Percentiles rank a stretch among this genome's conserved stretches.
Conservation (phyloP, 1,139 yeast species). For the Suhomyces kunorum region DNA sequence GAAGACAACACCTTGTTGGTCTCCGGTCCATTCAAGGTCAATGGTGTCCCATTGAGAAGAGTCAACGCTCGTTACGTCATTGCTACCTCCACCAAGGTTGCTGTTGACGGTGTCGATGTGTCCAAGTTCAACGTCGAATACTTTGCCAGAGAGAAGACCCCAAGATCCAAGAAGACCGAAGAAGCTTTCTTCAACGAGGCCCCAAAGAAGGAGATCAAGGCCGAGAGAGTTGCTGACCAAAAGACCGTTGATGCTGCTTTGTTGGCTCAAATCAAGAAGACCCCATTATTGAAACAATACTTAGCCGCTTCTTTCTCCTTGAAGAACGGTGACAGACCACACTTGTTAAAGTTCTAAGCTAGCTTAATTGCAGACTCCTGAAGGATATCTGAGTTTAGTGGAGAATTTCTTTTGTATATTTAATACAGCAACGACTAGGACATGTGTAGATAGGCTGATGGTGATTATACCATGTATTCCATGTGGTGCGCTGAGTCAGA, state of each 20-base stretch:
- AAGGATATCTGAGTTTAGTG: constrained; percentile 13
- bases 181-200: constrained; percentile 93
- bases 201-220: constrained; percentile 84
- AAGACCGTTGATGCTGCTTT: constrained; percentile 94
- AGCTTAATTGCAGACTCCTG: constrained; percentile 9
- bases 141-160: constrained; percentile 94
- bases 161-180: constrained; percentile 82
- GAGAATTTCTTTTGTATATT: constrained; percentile 35
- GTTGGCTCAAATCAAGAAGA: constrained; percentile 92
- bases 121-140: constrained; percentile 93
- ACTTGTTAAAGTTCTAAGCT: constrained; percentile 91
- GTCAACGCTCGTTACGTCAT: constrained; percentile 98
- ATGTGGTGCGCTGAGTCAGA: too few relatives aligned
- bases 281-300: constrained; percentile 98
- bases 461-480: too few relatives aligned
- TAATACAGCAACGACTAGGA: constrained; percentile 31
- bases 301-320: constrained; percentile 95
- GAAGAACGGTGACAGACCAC: constrained; percentile 98
- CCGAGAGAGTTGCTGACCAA: constrained; percentile 98
- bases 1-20: constrained; percentile 99
- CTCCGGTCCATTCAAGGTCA: constrained; percentile 99
- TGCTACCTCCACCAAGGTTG: constrained; percentile 95
- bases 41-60: constrained; percentile 99
- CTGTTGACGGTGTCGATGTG: constrained; percentile 78
- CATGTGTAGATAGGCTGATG: constrained; percentile 3